Base-by-base conservation (phyloP, 768 basidiomycete species). In the Collybia sordida region DNA sequence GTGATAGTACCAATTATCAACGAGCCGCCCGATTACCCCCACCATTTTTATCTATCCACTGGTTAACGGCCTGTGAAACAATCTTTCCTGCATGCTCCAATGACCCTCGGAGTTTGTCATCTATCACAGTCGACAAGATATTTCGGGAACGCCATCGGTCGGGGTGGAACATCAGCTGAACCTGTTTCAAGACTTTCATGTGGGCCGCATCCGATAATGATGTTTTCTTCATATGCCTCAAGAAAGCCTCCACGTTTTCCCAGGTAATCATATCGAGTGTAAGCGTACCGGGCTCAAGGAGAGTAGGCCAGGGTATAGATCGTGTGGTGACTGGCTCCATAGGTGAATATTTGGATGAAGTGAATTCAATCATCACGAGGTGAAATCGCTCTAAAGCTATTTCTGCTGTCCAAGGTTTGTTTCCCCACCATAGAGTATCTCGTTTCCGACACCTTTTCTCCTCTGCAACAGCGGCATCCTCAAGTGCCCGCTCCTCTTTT, bases 291-390 rank as follows among this genome's bases (percentile, higher is more conserved):
- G 31, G 31, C 31, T 31, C 14, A 14, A 31, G 38, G 28, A 19
- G 50, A 22, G n/a, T 31, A 7, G 49, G 53, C 61, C 59, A 60
- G 4, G 62, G 62, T 35, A 63, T 41, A 17, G 31, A 39, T 50
- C 17, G 17, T 19, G 14, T 53, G 44, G 39, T 52, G 56, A 40
- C 57, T 43, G 59, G 63, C 41, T 56, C 50, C 25, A 45, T 28
- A 40, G 63, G 59, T 12, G 62, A 58, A 47, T 62, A 62, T 40
- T 56, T 62, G 39, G 47, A 37, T 12, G 28, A 42, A 15, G 58
- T 59, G 34, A 61, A 59, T 19, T 61, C 54, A 19, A 50, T 57
- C 9, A 23, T 28, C 14, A 51, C 19, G 18, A 34, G 1, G n/a
- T 17, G 37, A 36, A 51, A 51, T 15, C 44, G 50, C 12, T n/a